Conservation (phyloP, 495 filamentous ascomycete species). For the Annulohypoxylon stygium region DNA sequence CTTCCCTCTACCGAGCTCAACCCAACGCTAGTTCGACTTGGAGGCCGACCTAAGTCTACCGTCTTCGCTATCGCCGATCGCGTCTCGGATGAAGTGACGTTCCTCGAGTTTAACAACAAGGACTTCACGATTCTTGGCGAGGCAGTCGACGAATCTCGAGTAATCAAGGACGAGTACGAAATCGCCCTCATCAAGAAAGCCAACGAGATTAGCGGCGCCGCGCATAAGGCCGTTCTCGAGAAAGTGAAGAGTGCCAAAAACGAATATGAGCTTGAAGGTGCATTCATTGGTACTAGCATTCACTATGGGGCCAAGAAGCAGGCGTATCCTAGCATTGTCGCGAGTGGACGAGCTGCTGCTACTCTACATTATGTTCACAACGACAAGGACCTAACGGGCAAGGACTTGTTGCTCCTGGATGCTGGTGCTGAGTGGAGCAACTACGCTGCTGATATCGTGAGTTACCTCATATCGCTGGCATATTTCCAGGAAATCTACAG, state of each 20-base stretch:
- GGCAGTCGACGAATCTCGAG: constrained; percentile 82
- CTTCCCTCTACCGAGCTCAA: constrained; percentile 78
- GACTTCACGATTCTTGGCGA: constrained; percentile 74
- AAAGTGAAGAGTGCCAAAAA: constrained; percentile 74
- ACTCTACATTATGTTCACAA: constrained; percentile 92
- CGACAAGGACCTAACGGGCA: constrained; percentile 72
- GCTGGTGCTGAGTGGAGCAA: constrained; percentile 83
- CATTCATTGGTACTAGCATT: constrained; percentile 82
- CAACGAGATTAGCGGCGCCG: constrained; percentile 81
- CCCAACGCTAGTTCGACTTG: constrained; percentile 65
- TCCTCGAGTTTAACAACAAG: constrained; percentile 72
- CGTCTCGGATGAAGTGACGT: constrained; percentile 72
- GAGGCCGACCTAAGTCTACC: constrained; percentile 61
- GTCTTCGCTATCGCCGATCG: constrained; percentile 80
- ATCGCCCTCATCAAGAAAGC: constrained; percentile 85
- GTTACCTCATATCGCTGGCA: constrained; percentile 12
- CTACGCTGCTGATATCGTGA: constrained; percentile 84
- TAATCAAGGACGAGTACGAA: constrained; percentile 87
- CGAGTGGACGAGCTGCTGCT: constrained; percentile 78
- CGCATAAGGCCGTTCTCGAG: constrained; percentile 78
- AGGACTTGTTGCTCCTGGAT: constrained; percentile 83
- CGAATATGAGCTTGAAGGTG: constrained; percentile 84
- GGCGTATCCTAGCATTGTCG: constrained; percentile 88
- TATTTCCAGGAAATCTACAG: not conserved
- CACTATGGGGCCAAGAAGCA: constrained; percentile 78